A percentile compares a stretch with the other conserved stretches of the same genome.
Conservation (phyloP, 768 basidiomycete species). For the Podaxis sp. region DNA sequence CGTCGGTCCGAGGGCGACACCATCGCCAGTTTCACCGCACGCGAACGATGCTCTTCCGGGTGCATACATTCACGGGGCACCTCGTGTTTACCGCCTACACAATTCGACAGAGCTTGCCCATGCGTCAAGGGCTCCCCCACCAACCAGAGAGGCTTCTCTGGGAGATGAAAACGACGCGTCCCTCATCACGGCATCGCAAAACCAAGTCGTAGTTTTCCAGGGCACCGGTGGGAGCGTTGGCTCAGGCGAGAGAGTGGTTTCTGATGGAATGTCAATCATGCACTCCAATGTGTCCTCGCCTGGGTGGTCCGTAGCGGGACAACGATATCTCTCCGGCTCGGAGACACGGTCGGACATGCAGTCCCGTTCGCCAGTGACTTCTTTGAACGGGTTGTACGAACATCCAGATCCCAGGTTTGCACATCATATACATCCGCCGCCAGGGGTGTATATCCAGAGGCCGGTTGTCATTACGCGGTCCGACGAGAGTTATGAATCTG, state of each 20-base stretch:
- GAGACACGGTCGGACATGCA: slow-evolving; percentile 6
- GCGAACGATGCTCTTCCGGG: neutral
- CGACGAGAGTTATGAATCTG: neutral
- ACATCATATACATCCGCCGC: neutral
- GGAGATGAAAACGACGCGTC: neutral
- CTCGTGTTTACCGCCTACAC: slow-evolving; percentile 6
- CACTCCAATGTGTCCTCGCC: slow-evolving; percentile 9
- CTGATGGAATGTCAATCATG: neutral
- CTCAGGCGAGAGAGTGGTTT: neutral
- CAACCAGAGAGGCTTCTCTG: neutral
- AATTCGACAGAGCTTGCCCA: neutral
- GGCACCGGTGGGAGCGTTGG: neutral
- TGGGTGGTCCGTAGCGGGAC: slow-evolving; percentile 7
- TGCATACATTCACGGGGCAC: neutral
- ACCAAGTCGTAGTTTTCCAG: slow-evolving; percentile 9
- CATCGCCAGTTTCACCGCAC: neutral
- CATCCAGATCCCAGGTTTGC: slow-evolving; percentile 6
- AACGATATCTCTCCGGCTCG: slow-evolving; percentile 6
- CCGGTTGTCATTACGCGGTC: slow-evolving; percentile 11
- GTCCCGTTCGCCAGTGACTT: slow-evolving; percentile 4
- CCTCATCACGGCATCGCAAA: neutral
- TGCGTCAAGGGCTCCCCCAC: neutral
- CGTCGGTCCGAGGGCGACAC: neutral
- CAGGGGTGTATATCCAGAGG: neutral
- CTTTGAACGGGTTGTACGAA: slow-evolving; percentile 10